These are phyloP conservation scores for Aureobasidium sp. DNA, from an alignment of 2,329 filamentous ascomycete species.

Conservation along the genomic window DNA sequence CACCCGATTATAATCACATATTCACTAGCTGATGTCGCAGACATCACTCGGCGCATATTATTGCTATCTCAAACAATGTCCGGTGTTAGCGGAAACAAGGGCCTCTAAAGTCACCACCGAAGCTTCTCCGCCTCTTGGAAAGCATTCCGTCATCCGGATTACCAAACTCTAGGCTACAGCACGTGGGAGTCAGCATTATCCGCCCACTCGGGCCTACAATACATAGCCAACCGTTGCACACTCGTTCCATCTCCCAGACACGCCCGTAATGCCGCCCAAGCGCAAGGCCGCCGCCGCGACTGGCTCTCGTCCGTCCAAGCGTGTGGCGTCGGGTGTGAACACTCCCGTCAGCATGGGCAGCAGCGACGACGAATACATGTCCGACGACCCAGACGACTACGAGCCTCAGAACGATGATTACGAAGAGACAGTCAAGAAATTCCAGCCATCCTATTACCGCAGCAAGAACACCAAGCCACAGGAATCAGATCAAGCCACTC, in stretches of 20 bases:
- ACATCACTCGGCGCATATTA: neutral
- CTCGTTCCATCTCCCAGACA: neutral
- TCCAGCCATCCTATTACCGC: constrained; percentile 47
- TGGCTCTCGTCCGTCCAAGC: constrained; percentile 28
- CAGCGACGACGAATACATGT: constrained; percentile 50
- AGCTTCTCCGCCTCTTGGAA: neutral
- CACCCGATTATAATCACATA: neutral
- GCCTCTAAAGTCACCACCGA: neutral
- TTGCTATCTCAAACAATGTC: neutral
- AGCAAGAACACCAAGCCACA: constrained; percentile 38
- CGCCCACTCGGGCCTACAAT: neutral
- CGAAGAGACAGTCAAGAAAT: constrained; percentile 47
- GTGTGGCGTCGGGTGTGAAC: constrained; percentile 33
- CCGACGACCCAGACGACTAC: constrained; percentile 21
- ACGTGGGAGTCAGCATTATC: neutral
- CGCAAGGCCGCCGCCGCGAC: constrained; percentile 33
- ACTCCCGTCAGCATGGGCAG: constrained; percentile 40
- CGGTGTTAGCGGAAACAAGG: constrained; percentile 9
- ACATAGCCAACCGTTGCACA: neutral
- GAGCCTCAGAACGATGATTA: constrained; percentile 27
- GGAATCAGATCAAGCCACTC: constrained; percentile 48
- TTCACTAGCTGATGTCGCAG: neutral
- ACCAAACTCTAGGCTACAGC: neutral
- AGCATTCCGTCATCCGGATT: neutral
- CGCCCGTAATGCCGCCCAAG: constrained; percentile 30